These are phyloP conservation scores for Fusarium metavorans DNA, from an alignment of 2,329 filamentous ascomycete genomes.

Conservation along the genomic window DNA sequence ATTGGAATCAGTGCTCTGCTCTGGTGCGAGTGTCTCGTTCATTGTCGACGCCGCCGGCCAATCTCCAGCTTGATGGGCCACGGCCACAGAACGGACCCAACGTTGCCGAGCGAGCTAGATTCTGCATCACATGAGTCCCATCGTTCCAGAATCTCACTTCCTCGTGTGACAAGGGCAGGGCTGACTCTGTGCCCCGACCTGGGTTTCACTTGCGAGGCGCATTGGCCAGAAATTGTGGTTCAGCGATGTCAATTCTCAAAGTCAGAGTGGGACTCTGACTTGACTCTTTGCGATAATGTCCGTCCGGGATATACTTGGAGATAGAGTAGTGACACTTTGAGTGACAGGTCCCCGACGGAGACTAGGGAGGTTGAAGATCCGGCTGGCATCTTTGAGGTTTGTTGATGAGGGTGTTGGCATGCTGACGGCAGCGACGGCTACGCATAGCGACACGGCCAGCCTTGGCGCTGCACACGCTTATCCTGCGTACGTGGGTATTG, in stretches of 20 bases:
- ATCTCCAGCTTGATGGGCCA: neutral
- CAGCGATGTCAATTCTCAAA: conserved; percentile 24
- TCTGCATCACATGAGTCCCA: neutral
- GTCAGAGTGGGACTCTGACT: conserved; percentile 5
- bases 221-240: conserved; percentile 31
- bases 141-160: conserved; percentile 1
- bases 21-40: neutral
- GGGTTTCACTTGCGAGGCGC: conserved; percentile 2
- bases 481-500: neutral
- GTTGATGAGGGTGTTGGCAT: neutral
- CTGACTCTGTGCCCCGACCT: neutral
- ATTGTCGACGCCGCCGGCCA: neutral
- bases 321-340: neutral
- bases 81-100: neutral
- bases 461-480: neutral
- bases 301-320: neutral
- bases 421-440: neutral
- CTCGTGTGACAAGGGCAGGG: conserved; percentile 4
- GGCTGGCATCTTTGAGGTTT: neutral
- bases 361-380: neutral
- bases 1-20: neutral
- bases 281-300: neutral
- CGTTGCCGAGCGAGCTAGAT: neutral
- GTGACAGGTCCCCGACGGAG: neutral
- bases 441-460: neutral